These are phyloP conservation scores for Hydrangea macrophylla DNA, from an alignment of 148 eudicot species.

Conservation along the genomic window DNA sequence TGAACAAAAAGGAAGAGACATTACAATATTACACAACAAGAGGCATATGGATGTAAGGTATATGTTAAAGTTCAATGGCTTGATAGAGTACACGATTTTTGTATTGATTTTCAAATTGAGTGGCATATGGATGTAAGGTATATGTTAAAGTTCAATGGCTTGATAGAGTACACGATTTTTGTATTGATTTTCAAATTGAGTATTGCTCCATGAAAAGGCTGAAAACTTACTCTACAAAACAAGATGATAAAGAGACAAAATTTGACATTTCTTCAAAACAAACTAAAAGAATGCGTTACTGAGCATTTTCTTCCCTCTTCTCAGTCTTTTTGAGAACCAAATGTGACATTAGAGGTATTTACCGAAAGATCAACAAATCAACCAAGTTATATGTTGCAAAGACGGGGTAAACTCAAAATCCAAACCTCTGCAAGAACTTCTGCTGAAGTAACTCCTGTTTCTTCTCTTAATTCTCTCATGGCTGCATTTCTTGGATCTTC, in stretches of 20 bases:
- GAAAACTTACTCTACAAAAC: neutral
- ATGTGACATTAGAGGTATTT: neutral
- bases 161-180: too few relatives aligned
- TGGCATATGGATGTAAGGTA: too few relatives aligned
- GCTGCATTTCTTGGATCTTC: constrained; percentile 86
- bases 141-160: too few relatives aligned
- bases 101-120: too few relatives aligned
- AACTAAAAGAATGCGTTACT: neutral
- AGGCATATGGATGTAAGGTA: too few relatives aligned
- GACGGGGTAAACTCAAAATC: constrained; percentile 6
- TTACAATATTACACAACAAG: too few relatives aligned
- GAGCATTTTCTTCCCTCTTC: neutral
- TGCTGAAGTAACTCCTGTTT: constrained; percentile 87
- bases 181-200: too few relatives aligned
- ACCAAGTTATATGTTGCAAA: neutral
- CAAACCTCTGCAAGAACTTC: constrained; percentile 85
- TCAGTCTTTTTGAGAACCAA: neutral
- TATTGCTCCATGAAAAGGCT: neutral
- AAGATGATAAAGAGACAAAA: neutral
- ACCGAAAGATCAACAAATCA: constrained; percentile 1
- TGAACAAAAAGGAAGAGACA: too few relatives aligned
- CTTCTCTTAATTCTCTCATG: constrained; percentile 86
- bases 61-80: too few relatives aligned
- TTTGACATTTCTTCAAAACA: neutral
- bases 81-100: too few relatives aligned